Evolutionary conservation across 805 yeast genomes (phyloP), one percentile per base, ranked within the genome.

Genomic region (Ogataea kodamae): DNA sequence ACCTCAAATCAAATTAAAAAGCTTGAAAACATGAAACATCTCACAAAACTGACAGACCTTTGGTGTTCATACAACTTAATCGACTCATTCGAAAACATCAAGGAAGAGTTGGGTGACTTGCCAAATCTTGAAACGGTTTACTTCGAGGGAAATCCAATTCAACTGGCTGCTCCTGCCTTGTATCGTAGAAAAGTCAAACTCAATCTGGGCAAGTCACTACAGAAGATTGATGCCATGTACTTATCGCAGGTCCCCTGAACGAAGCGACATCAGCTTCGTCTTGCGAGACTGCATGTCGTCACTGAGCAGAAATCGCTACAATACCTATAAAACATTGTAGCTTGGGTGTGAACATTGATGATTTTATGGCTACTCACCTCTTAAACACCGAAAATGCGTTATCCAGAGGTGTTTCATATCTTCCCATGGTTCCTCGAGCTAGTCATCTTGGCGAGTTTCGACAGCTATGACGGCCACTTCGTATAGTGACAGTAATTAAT

Each of bases 101-200:
- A 76, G 32, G 57, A 70, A 13, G 79, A 86, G 53, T 68, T 92
- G 40, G 76, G 78, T 9, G 63, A 64, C 23, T 63, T 86, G 32
- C 72, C 76, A 2, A 65, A 72, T 5, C 65, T 92, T 33, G 95
- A 87, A 32, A 87, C 96, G 0, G 95, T 92, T 5, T 92, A 92
- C 55, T 77, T 92, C 44, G 98, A 92, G 61, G 90, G 92, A 6
- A 90, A 90, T 54, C 97, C 97, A 3, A 57, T 92, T 12, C 96
- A 92, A 50, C 46, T 62, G 18, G 55, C 72, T 13, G 81, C 82
- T 46, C 76, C 77, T n/a, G 78, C 92, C 1, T 78, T 88, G 32
- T 92, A 92, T 57, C 71, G 97, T 51, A 76, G 92, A 52, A 92
- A 92, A 56, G 55, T 92, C 28, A 75, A 74, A 45, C 66, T 92